phyloP scores from a whole-genome alignment of 768 basidiomycete species.

The Phanerochaete sordida region DNA sequence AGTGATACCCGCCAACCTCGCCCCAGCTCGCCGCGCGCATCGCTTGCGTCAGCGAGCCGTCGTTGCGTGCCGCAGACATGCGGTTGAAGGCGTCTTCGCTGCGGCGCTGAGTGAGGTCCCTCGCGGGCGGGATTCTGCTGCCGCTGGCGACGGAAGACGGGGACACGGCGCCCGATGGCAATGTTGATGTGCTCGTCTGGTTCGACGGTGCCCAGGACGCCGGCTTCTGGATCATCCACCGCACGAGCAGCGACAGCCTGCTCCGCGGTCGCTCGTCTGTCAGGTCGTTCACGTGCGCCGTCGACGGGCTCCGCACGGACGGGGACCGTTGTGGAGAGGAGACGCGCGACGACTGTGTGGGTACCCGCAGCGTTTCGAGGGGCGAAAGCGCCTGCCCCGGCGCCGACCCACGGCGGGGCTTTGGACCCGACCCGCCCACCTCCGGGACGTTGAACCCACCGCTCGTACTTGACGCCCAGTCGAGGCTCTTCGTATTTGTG shows the following conservation, averaged over 20 bases:
- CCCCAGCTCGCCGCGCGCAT: slow-evolving; percentile 69
- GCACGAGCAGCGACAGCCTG: slow-evolving; percentile 15
- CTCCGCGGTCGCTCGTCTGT: slow-evolving; percentile 20
- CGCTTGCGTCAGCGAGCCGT: slow-evolving; percentile 36
- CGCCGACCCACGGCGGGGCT: slow-evolving; percentile 29
- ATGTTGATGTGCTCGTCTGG: slow-evolving; percentile 6
- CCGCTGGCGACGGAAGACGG: not conserved
- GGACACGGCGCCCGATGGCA: slow-evolving; percentile 7
- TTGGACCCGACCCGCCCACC: slow-evolving; percentile 6
- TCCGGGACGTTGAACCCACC: not conserved
- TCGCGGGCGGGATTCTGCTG: not conserved
- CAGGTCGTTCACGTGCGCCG: slow-evolving; percentile 14
- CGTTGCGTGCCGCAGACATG: slow-evolving; percentile 22
- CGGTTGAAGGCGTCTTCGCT: slow-evolving; percentile 46
- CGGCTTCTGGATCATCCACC: slow-evolving; percentile 7
- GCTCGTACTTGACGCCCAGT: slow-evolving; percentile 9
- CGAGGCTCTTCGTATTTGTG: slow-evolving; percentile 8
- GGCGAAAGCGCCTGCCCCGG: slow-evolving; percentile 10
- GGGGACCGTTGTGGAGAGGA: slow-evolving; percentile 17
- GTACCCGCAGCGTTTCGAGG: slow-evolving; percentile 20
- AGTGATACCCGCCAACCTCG: slow-evolving; percentile 35
- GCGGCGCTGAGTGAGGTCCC: slow-evolving; percentile 22
- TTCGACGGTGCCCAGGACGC: slow-evolving; percentile 3
- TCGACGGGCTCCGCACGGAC: slow-evolving; percentile 15
- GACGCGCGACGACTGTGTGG: slow-evolving; percentile 17